These are phyloP conservation scores for Eutrema salsugineum DNA, from an alignment of 441 rosid genomes.

Conservation along the genomic window DNA sequence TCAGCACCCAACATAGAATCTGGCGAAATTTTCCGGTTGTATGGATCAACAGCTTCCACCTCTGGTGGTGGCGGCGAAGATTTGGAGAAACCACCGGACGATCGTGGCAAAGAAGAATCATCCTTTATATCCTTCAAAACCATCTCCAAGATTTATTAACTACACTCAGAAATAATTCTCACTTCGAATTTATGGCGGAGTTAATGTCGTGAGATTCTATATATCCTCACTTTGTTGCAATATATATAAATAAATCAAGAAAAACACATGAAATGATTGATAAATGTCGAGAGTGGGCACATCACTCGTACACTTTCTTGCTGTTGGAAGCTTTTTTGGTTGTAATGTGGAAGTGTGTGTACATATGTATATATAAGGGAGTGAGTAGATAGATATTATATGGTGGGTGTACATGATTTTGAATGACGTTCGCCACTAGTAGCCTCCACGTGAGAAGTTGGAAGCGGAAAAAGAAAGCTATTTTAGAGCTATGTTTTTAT, in stretches of 20 bases:
- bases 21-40: conserved; percentile 17
- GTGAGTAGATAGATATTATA: conserved; percentile 7
- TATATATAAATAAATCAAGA: conserved; percentile 4
- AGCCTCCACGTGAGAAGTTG: conserved; percentile 23
- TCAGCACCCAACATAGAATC: not conserved
- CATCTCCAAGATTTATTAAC: not conserved
- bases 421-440: conserved; percentile 24
- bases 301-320: conserved; percentile 1
- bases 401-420: conserved; percentile 22
- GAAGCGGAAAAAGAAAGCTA: not conserved
- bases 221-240: conserved; percentile 7
- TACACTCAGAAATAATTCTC: conserved; percentile 11
- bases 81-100: conserved; percentile 9
- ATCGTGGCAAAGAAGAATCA: conserved; percentile 7
- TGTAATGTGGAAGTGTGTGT: not conserved
- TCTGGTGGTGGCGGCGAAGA: not conserved
- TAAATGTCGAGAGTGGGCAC: conserved; percentile 3
- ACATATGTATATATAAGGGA: conserved; percentile 17
- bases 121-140: conserved; percentile 13
- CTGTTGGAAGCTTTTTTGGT: not conserved
- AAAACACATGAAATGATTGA: conserved; percentile 10
- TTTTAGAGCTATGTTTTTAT: not conserved
- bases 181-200: conserved; percentile 2
- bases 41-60: not conserved
- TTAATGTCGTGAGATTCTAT: not conserved